phyloP scores from a whole-genome alignment of 2,329 filamentous ascomycete species.

The Paradendryphiella salina region DNA sequence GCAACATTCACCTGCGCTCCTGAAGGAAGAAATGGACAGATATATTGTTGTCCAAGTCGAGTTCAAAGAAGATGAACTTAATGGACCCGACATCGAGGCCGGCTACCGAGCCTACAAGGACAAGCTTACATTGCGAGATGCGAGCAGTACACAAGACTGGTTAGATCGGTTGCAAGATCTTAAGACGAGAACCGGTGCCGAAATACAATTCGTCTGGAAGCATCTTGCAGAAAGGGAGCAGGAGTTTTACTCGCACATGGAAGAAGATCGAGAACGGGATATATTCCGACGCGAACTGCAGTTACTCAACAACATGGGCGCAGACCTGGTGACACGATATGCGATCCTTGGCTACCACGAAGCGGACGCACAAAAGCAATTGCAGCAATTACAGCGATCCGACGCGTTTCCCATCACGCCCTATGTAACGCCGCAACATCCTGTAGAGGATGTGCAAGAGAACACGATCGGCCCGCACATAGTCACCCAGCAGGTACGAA shows the following conservation, averaged over 20 bases:
- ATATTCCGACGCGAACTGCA: conserved; percentile 20
- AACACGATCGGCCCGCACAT: conserved; percentile 4
- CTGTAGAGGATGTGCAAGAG: not conserved
- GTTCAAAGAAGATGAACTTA: conserved; percentile 21
- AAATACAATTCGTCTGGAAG: conserved; percentile 24
- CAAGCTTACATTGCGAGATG: conserved; percentile 11
- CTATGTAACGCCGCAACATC: not conserved
- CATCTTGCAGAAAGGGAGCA: conserved; percentile 21
- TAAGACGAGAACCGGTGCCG: conserved; percentile 8
- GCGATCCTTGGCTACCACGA: conserved; percentile 21
- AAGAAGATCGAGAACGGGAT: conserved; percentile 21
- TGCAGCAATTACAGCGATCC: conserved; percentile 15
- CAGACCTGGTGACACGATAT: conserved; percentile 7
- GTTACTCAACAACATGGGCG: conserved; percentile 21
- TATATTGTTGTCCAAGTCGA: conserved; percentile 16
- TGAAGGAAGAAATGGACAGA: conserved; percentile 4
- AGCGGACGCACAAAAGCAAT: conserved; percentile 21
- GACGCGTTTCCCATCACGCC: not conserved
- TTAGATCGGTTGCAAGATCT: conserved; percentile 20
- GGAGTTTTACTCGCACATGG: conserved; percentile 15
- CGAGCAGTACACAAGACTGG: conserved; percentile 15
- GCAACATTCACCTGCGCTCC: not conserved
- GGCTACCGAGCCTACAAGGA: conserved; percentile 22
- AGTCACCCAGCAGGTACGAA: conserved; percentile 9
- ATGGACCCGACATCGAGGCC: conserved; percentile 20